phyloP scores from a whole-genome alignment of 805 yeast genomes.

The Schwanniomyces vanrijiae region DNA sequence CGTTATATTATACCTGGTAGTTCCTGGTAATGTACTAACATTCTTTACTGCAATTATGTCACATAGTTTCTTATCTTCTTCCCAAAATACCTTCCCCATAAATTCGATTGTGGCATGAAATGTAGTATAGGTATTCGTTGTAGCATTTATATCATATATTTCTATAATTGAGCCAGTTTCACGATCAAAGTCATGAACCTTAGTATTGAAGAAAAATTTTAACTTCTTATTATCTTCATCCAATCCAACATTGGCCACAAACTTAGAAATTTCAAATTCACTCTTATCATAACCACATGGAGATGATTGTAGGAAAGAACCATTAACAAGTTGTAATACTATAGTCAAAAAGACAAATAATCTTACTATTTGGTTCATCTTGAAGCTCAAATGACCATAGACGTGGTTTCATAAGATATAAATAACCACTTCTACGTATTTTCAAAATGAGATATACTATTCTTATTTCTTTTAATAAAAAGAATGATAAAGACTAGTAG shows the following conservation, averaged over 20 bases:
- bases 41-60: constrained; percentile 38
- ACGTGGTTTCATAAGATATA: background rate
- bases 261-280: constrained; percentile 18
- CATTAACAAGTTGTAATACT: constrained; percentile 8
- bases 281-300: constrained; percentile 10
- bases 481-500: background rate
- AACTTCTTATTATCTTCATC: constrained; percentile 27
- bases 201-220: constrained; percentile 36
- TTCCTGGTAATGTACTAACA: constrained; percentile 21
- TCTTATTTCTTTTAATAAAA: background rate
- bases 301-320: constrained; percentile 24
- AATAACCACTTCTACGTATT: background rate
- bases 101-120: constrained; percentile 45
- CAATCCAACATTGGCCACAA: constrained; percentile 35
- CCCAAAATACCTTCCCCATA: constrained; percentile 40
- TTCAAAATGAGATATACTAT: background rate
- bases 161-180: constrained; percentile 10
- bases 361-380: background rate
- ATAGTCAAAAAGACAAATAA: constrained; percentile 3
- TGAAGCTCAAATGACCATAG: background rate
- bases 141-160: constrained; percentile 43
- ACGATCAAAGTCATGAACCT: constrained; percentile 16
- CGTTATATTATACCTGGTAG: constrained; percentile 23
- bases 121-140: constrained; percentile 50
- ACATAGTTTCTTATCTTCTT: constrained; percentile 45